A percentile compares a stretch with the other conserved stretches of the same genome.
Evolutionary conservation across 768 basidiomycete species (phyloP).

Genomic region (Mycena venus): DNA sequence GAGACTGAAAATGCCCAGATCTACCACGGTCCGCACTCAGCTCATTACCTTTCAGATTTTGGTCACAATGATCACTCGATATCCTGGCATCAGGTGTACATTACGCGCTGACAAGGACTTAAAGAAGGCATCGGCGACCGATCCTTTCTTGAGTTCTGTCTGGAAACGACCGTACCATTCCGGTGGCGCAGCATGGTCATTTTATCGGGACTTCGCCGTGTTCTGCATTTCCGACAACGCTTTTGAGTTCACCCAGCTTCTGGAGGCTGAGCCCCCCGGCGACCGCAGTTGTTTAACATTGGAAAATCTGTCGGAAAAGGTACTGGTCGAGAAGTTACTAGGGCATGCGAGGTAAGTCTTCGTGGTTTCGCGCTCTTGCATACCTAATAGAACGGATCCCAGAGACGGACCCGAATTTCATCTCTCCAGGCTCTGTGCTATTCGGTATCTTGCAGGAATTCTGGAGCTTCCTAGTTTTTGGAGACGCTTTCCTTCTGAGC

Average conservation of each 20-base stretch:
- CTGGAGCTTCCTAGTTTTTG: background rate
- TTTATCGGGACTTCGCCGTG: constrained; percentile 5
- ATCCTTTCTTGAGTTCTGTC: background rate
- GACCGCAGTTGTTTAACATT: background rate
- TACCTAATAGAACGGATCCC: background rate
- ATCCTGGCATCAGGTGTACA: background rate
- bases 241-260: background rate
- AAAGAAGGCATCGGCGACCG: background rate
- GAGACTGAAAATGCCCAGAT: background rate
- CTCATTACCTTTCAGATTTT: background rate
- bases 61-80: constrained; percentile 2
- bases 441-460: constrained; percentile 11
- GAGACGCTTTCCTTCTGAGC: background rate
- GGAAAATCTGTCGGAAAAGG: background rate
- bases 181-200: background rate
- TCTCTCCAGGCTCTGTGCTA: background rate
- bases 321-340: background rate
- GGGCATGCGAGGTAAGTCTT: background rate
- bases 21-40: background rate
- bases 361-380: background rate
- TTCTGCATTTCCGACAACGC: background rate
- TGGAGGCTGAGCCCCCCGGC: background rate
- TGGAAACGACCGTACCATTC: background rate
- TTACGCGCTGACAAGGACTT: background rate
- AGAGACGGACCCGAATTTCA: background rate